phyloP scores from a whole-genome alignment of 495 filamentous ascomycete species.

The Penicillium pancosmium region DNA sequence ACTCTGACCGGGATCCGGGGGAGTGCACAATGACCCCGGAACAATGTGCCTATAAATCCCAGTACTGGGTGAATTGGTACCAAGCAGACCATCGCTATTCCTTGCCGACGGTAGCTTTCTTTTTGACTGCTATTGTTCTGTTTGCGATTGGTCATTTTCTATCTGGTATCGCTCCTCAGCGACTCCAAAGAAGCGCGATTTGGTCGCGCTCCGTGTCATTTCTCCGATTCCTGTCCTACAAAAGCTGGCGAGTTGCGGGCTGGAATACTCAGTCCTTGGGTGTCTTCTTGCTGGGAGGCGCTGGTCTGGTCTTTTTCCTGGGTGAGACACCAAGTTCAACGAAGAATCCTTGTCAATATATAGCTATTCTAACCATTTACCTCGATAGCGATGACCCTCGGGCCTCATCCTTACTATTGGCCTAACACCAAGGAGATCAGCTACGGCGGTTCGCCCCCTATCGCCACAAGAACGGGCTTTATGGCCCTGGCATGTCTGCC shows the following conservation, averaged over 20 bases:
- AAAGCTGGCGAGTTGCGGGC: constrained; percentile 35
- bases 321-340: constrained; percentile 27
- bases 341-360: neutral
- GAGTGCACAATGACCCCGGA: constrained; percentile 48
- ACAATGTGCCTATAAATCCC: constrained; percentile 49
- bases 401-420: constrained; percentile 61
- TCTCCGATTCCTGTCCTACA: constrained; percentile 45
- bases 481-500: constrained; percentile 56
- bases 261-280: constrained; percentile 51
- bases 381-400: constrained; percentile 48
- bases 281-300: constrained; percentile 37
- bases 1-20: constrained; percentile 43
- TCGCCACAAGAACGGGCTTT: constrained; percentile 54
- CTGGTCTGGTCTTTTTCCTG: constrained; percentile 51
- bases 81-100: constrained; percentile 56
- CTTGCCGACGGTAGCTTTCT: constrained; percentile 52
- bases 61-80: constrained; percentile 56
- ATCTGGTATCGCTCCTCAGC: constrained; percentile 23
- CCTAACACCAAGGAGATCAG: constrained; percentile 43
- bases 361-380: neutral
- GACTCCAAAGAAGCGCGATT: constrained; percentile 17
- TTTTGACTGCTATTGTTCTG: constrained; percentile 46
- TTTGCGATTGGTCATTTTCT: constrained; percentile 45
- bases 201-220: constrained; percentile 31
- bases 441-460: constrained; percentile 54